Conservation (phyloP, 306 rosid species). For the Rosa multiflora region DNA sequence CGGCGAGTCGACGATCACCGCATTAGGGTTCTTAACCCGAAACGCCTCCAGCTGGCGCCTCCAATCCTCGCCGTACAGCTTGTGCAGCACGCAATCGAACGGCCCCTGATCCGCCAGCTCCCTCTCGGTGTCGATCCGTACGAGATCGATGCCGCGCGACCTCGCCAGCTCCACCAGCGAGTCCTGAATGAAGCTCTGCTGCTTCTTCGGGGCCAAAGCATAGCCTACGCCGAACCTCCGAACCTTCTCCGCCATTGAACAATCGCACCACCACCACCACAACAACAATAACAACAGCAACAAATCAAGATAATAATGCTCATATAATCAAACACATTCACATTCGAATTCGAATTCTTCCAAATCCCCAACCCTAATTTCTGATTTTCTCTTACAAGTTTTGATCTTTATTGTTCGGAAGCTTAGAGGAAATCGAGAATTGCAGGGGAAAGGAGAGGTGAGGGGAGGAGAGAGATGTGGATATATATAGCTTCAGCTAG, state of each 20-base stretch:
- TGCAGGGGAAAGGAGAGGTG: constrained; percentile 4
- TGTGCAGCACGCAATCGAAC: constrained; percentile 79
- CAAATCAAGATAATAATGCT: constrained; percentile 22
- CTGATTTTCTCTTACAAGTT: neutral
- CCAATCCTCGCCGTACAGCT: constrained; percentile 79
- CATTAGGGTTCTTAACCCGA: constrained; percentile 49
- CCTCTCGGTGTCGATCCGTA: constrained; percentile 44
- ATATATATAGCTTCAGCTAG: constrained; percentile 59
- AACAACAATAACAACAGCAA: neutral
- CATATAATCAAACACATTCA: constrained; percentile 29
- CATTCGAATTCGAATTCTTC: constrained; percentile 16
- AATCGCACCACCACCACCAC: neutral
- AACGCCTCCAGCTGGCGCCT: constrained; percentile 50
- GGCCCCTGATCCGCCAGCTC: constrained; percentile 74
- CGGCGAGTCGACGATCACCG: constrained; percentile 61
- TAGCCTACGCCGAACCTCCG: constrained; percentile 64
- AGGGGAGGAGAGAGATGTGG: neutral
- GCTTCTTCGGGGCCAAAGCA: constrained; percentile 82
- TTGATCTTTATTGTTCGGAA: neutral
- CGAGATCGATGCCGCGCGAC: constrained; percentile 70
- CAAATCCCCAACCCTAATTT: constrained; percentile 22
- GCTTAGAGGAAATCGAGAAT: neutral
- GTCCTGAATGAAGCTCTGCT: constrained; percentile 71
- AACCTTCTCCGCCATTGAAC: constrained; percentile 54
- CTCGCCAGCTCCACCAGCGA: constrained; percentile 54